Base-by-base conservation (phyloP, 2,329 filamentous ascomycete genomes). In the Colletotrichum chlorophyti region DNA sequence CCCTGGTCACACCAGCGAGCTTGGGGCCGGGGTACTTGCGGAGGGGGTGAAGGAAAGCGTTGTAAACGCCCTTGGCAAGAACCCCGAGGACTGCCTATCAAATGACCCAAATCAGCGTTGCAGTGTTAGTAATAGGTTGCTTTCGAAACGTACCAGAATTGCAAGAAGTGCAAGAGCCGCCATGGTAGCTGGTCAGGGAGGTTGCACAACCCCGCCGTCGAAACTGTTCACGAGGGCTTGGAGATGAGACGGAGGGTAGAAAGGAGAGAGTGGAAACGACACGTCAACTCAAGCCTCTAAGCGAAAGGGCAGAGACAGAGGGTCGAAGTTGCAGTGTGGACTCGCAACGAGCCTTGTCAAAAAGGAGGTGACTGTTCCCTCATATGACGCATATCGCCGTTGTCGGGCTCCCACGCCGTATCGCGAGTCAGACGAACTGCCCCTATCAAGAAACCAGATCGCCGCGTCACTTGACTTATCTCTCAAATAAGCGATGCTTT, bases 1-100 rank as follows among this genome's bases (percentile, higher is more conserved):
- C 55, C 3, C 57, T 42, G 15, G 52, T 58, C 4, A 58, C 45
- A 4, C 57, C 52, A 4, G 52, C 51, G n/a, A 69, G 42, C 47
- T 65, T 69, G 3, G 69, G 70, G 17, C 71, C 70, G 1, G 70
- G 70, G 31, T 72, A 66, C 3, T 53, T 49, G 11, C 68, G 61
- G 3, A 74, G 60, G 4, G 72, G 72, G 24, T 74, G 69, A 14
- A 72, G 58, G 31, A 65, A 64, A 6, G 70, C 43, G 35, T 66
- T 63, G 53, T 69, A 70, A 29, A 72, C 27, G 45, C 50, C 23
- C 26, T 59, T 55, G 14, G 55, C 50, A 23, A 54, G 19, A 3
- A 59, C 15, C 8, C 43, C 55, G 7, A 59, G 14, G 19, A 59
- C 23, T 21, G 37, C 50, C 55, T 59, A 15, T 14, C 2, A 31